Percentiles rank a stretch among this genome's conserved stretches.
phyloP scores from a whole-genome alignment of 148 eudicot genomes.

The Cornus florida region DNA sequence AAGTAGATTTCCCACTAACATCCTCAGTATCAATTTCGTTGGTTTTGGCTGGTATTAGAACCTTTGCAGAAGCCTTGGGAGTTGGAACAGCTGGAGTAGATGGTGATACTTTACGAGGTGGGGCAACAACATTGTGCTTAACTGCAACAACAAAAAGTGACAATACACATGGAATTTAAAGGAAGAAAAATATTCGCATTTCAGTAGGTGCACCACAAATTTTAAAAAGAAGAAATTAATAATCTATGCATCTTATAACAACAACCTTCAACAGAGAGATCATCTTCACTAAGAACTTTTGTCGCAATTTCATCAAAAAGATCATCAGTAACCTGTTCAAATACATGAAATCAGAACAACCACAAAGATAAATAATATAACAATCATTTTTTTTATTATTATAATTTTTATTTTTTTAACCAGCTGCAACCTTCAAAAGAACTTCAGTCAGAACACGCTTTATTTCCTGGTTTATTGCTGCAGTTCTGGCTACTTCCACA shows the following conservation, averaged over 20 bases:
- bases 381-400: neutral
- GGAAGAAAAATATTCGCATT: neutral
- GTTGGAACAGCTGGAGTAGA: constrained; percentile 42
- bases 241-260: neutral
- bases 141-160: constrained; percentile 24
- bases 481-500: constrained; percentile 75
- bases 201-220: neutral
- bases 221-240: neutral
- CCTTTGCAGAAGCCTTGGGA: constrained; percentile 68
- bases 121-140: constrained; percentile 27
- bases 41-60: constrained; percentile 46
- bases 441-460: constrained; percentile 95
- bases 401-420: neutral
- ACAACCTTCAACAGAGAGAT: constrained; percentile 53
- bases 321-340: constrained; percentile 84
- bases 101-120: constrained; percentile 30
- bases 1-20: constrained; percentile 62
- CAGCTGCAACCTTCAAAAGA: constrained; percentile 70
- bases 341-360: constrained; percentile 19
- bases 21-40: constrained; percentile 48
- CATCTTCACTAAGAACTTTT: constrained; percentile 80
- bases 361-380: constrained; percentile 2
- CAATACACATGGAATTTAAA: neutral
- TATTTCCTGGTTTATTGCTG: constrained; percentile 90
- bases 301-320: constrained; percentile 95